Percentiles rank a stretch among this genome's conserved stretches.
phyloP scores from a whole-genome alignment of 2,329 filamentous ascomycete species.

The Penicillium sp. region DNA sequence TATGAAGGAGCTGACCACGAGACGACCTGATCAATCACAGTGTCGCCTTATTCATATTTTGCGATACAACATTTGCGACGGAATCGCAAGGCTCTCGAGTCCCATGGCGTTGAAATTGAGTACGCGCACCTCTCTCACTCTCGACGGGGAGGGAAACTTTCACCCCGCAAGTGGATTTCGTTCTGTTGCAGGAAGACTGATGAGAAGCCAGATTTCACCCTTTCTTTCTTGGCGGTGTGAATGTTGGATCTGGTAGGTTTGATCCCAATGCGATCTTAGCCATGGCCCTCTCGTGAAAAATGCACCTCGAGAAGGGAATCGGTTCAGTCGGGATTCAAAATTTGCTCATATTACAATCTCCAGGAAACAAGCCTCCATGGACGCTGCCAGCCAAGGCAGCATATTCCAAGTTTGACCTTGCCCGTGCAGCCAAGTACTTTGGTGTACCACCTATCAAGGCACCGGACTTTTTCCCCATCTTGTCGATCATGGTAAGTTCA shows the following conservation, averaged over 20 bases:
- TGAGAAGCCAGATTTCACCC: conserved; percentile 57
- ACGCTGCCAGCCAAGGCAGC: conserved; percentile 59
- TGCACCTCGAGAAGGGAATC: too few relatives aligned
- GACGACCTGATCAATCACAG: conserved; percentile 36
- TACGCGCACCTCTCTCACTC: conserved; percentile 37
- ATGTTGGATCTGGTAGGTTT: conserved; percentile 49
- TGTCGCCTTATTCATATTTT: conserved; percentile 54
- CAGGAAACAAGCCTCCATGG: conserved; percentile 72
- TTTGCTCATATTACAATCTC: neutral
- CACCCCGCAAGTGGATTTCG: too few relatives aligned
- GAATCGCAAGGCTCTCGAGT: conserved; percentile 50
- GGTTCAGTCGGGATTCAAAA: neutral
- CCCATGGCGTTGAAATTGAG: conserved; percentile 61
- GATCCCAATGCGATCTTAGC: neutral
- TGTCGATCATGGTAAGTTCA: conserved; percentile 47
- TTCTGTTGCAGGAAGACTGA: neutral
- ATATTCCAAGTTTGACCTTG: conserved; percentile 49
- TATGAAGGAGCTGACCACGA: too few relatives aligned
- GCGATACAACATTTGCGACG: conserved; percentile 53
- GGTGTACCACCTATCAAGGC: conserved; percentile 31
- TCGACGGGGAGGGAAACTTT: too few relatives aligned
- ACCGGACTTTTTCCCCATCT: conserved; percentile 49
- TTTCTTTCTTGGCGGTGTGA: conserved; percentile 65
- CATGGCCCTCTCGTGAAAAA: too few relatives aligned
- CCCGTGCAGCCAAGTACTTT: conserved; percentile 49